Base-by-base conservation (phyloP, 352 stramenopile genomes). In the Phytophthora syringae region DNA sequence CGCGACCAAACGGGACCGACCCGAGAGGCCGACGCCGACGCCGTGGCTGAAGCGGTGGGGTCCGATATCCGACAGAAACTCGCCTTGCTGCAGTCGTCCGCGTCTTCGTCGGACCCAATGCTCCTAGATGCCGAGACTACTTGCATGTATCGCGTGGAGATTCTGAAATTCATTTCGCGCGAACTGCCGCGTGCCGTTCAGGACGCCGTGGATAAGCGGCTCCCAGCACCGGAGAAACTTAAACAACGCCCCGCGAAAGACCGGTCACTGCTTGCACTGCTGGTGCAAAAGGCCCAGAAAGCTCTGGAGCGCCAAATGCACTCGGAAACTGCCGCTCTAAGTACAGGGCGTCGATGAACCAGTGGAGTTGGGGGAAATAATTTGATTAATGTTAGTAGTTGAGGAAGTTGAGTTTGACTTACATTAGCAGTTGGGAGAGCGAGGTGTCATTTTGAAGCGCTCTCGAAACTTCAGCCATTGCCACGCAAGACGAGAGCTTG, bases 71-170 rank as follows among this genome's bases (percentile, higher is more conserved):
- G 82, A 52, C 76, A 87, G 43, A 74, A 86, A 47, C 74, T 93
- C 5, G 71, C 68, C 13, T 69, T 79, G 27, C 70, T 91, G 11
- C 76, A 90, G 25, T 47, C 71, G 5, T 62, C 55, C 3, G 54
- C 72, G 9, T 62, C 62, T 4, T 20, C 58, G 6, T 67, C 61
- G 12, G 59, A 71, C 32, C 59, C 67, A 5, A 74, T 69, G 60
- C 60, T 82, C 39, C 59, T 80, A 52, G 64, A 86, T 52, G 73
- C 74, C 39, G 79, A 93, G 73, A 90, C 82, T 15, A 84, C 80
- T 49, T 82, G 79, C 64, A 93, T 92, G 83, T 93, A 93, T 62
- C 82, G 82, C 48, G 80, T 93, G 42, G 85, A 93, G 80, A 92
- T 93, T 65, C 77, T 93, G 49, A 93, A 93, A 73, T 92, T 87